Percentiles rank a stretch among this genome's conserved stretches.
Conservation (phyloP, 2,329 filamentous ascomycete species). For the Westerdykella aurantiaca region DNA sequence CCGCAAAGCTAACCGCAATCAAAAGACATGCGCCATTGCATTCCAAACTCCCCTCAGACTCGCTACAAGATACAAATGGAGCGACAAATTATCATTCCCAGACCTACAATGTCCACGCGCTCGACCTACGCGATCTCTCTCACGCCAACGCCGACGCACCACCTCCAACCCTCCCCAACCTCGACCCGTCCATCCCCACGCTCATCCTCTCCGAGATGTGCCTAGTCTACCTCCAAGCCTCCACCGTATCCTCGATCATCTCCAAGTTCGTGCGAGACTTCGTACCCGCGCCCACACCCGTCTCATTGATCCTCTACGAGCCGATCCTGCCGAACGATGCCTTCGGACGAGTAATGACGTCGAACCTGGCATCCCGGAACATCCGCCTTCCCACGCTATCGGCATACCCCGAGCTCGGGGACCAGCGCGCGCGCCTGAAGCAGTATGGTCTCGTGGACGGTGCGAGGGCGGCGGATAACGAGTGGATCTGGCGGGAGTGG, state of each 20-base stretch:
- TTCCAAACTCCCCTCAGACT: conserved; percentile 24
- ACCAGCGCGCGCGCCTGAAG: conserved; percentile 63
- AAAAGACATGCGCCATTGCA: conserved; percentile 26
- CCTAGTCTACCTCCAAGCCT: conserved; percentile 73
- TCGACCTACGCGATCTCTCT: conserved; percentile 63
- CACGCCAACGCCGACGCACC: conserved; percentile 11
- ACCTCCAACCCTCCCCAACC: conserved; percentile 37
- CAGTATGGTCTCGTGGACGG: conserved; percentile 59
- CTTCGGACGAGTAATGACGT: conserved; percentile 88
- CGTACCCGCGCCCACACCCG: conserved; percentile 41
- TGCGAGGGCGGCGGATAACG: conserved; percentile 54
- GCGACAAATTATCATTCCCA: conserved; percentile 44
- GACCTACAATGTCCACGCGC: conserved; percentile 50
- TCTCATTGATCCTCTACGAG: conserved; percentile 76
- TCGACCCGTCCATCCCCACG: conserved; percentile 61
- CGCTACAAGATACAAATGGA: conserved; percentile 25
- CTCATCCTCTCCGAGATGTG: conserved; percentile 92
- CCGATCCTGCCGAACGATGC: conserved; percentile 76
- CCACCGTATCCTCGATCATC: conserved; percentile 59
- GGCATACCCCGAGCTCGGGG: conserved; percentile 60
- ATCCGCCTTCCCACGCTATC: conserved; percentile 81
- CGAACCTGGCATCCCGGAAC: conserved; percentile 74
- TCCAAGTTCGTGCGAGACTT: conserved; percentile 33
- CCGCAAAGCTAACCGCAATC: conserved; percentile 54
- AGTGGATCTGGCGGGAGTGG: conserved; percentile 75